A percentile compares a stretch with the other conserved stretches of the same genome.
Evolutionary conservation across 164 flowering plant species (phyloP).

Genomic region (Magnolia changhungtana): DNA sequence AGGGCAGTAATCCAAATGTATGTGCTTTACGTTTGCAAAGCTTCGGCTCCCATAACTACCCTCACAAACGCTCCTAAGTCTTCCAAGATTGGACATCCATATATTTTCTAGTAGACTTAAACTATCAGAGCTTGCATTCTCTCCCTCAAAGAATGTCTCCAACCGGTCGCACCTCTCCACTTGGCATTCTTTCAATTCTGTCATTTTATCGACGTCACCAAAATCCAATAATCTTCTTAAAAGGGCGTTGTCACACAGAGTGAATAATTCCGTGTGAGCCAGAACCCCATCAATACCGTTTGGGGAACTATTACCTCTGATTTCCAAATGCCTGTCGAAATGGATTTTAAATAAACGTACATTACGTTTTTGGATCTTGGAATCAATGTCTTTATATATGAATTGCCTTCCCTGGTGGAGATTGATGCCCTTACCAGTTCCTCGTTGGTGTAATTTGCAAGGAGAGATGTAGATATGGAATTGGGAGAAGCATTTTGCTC

Average conservation of each 20-base stretch:
- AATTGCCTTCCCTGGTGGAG: neutral
- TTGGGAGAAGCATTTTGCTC: neutral
- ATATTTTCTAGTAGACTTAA: neutral
- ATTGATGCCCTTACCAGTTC: neutral
- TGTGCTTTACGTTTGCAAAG: neutral
- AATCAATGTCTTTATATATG: neutral
- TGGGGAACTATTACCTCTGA: neutral
- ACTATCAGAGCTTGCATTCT: neutral
- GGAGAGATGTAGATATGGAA: neutral
- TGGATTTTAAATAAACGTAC: too few relatives aligned
- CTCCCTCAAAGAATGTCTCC: neutral
- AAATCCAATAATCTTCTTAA: neutral
- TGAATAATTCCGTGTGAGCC: neutral
- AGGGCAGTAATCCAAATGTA: neutral
- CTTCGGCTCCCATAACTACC: neutral
- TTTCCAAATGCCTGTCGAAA: neutral
- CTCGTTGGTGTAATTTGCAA: neutral
- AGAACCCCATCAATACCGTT: neutral
- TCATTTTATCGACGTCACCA: neutral
- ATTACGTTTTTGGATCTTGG: neutral
- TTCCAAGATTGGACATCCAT: neutral
- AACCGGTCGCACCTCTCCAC: neutral
- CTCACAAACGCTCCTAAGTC: neutral
- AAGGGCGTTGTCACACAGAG: neutral
- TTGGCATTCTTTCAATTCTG: neutral